Percentiles rank a stretch among this genome's conserved stretches.
Conservation (phyloP, 192 early-diverging fungal genomes). For the Dissophora globulifera region DNA sequence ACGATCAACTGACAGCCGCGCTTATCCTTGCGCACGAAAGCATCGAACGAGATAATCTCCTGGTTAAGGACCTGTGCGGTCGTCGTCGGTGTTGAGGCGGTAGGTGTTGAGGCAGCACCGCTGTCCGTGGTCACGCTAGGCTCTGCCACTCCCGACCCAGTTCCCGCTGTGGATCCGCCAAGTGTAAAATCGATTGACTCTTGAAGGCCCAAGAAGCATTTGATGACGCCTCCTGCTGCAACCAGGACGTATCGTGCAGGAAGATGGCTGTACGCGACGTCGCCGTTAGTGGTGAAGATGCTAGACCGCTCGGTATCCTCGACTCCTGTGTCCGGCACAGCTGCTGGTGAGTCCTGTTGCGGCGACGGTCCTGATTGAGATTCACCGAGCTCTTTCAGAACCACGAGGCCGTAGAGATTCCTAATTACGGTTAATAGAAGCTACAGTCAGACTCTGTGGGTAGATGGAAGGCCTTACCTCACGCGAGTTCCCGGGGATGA, state of each 20-base stretch:
- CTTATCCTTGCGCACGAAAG: conserved; percentile 39
- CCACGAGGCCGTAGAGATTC: conserved; percentile 45
- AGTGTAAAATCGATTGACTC: conserved; percentile 39
- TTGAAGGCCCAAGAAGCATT: conserved; percentile 34
- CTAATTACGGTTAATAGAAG: conserved; percentile 4
- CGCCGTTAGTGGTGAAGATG: conserved; percentile 24
- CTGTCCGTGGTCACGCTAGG: not conserved
- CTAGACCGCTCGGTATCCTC: conserved; percentile 1
- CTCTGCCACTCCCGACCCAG: not conserved
- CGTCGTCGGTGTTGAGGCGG: not conserved
- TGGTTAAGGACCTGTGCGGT: conserved; percentile 2
- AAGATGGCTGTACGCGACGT: conserved; percentile 7
- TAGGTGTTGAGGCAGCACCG: not conserved
- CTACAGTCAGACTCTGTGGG: not conserved
- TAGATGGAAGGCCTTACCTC: no score
- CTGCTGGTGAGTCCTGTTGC: no score
- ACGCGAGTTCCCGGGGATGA: no score
- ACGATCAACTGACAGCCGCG: conserved; percentile 44
- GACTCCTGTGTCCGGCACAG: no score
- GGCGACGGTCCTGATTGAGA: no score
- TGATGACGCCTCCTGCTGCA: conserved; percentile 26
- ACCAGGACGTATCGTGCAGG: conserved; percentile 42
- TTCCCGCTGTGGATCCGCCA: not conserved
- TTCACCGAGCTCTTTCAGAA: conserved; percentile 33
- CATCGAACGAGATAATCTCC: conserved; percentile 49